Evolutionary conservation across 2,329 filamentous ascomycete species (phyloP).

Genomic region (Ambrosiella cleistominuta): DNA sequence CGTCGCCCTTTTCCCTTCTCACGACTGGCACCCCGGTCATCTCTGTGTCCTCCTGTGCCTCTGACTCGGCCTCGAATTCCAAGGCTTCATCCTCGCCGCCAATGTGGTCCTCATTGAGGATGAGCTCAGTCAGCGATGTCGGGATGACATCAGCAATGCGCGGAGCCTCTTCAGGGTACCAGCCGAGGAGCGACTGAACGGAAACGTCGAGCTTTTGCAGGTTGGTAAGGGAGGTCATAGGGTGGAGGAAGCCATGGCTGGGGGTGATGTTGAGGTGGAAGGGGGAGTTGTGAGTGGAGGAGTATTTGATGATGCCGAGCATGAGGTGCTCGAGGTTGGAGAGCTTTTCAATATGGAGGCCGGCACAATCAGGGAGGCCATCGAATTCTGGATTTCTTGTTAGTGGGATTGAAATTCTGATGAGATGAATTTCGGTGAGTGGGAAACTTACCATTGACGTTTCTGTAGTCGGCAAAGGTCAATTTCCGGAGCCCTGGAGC

Average conservation of each 20-base stretch:
- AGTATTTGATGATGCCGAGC: constrained; percentile 8
- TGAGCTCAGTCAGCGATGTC: constrained; percentile 8
- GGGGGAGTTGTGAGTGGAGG: background rate
- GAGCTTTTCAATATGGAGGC: constrained; percentile 10
- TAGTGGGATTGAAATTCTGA: background rate
- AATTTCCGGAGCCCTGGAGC: constrained; percentile 6
- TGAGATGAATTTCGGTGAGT: background rate
- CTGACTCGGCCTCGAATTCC: no score
- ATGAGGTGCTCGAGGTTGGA: constrained; percentile 8
- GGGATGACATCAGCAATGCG: constrained; percentile 10
- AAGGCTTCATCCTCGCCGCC: background rate
- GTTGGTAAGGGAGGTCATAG: constrained; percentile 7
- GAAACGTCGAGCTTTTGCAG: constrained; percentile 10
- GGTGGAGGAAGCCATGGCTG: constrained; percentile 4
- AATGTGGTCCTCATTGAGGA: constrained; percentile 9
- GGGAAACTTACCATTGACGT: constrained; percentile 6
- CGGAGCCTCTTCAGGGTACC: constrained; percentile 10
- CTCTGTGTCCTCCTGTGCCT: no score
- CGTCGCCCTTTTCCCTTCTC: background rate
- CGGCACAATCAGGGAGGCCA: constrained; percentile 4
- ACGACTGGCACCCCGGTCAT: no score
- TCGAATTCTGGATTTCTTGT: background rate
- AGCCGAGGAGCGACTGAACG: constrained; percentile 7
- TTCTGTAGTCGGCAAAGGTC: constrained; percentile 8
- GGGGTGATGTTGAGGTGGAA: background rate